Evolutionary conservation across 768 basidiomycete species (phyloP), one percentile per base, ranked within the genome.

Genomic region (Psilocybe tampanensis): DNA sequence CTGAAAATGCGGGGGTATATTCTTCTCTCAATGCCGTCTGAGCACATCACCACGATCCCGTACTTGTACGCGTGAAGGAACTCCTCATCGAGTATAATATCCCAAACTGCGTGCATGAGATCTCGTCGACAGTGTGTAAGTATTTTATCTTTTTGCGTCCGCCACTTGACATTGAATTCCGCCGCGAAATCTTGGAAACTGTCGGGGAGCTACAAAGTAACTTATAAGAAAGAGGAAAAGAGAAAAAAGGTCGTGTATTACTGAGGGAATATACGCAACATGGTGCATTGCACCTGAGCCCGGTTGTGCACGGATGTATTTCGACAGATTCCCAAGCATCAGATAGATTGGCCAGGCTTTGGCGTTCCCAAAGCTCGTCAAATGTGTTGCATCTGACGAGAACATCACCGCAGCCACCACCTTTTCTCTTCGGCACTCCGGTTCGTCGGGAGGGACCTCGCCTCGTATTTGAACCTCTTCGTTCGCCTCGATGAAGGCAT

Each of bases 241-340:
- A n/a, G n/a, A n/a, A n/a, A n/a, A n/a, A n/a, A n/a, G n/a, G n/a
- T n/a, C 19, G n/a, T 6, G 19, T 33, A 33, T 8, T 41, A 51
- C 49, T 9, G 72, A 66, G 0, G 75, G 77, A 32, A 82, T 71
- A 60, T 80, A 80, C 8, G 74, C 77, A 2, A 78, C 12, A 52
- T 77, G 76, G 49, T 81, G 73, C 8, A 64, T 65, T 1, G 74
- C 65, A 13, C 64, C 60, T 0, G 64, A 64, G 3, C 52, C 59
- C 0, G 76, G 76, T 24, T 67, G 65, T 5, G 51, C 58, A 0
- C 71, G 64, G 0, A 57, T 58, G 57, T 78, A 80, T 59, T 82
- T 81, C 0, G 77, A 78, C 15, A 69, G 58, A 53, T 74, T 75
- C 0, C 74, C 77, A 36, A 78, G 54, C 36, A 61, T 63, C 34